A percentile compares a stretch with the other conserved stretches of the same genome.
Evolutionary conservation across 371 early-diverging fungal species (phyloP).

Genomic region (Apophysomyces elegans): DNA sequence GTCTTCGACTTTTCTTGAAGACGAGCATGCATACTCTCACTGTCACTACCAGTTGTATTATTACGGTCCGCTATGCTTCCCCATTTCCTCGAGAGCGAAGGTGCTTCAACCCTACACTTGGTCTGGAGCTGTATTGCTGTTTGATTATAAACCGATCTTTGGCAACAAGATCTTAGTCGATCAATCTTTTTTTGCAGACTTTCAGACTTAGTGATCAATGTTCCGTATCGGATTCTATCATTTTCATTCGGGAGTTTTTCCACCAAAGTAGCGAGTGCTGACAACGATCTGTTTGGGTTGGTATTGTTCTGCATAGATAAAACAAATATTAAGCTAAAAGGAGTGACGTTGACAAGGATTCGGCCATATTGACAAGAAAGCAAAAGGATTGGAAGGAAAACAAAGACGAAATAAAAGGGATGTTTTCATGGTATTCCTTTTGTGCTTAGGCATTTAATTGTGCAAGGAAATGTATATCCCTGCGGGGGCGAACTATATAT

Average conservation of each 20-base stretch:
- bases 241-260: neutral
- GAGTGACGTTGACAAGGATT: neutral
- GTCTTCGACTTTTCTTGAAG: neutral
- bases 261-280: neutral
- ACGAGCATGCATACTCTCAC: neutral
- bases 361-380: slow-evolving; percentile 11
- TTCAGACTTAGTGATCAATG: neutral
- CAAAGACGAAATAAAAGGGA: slow-evolving; percentile 79
- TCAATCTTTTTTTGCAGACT: neutral
- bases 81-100: neutral
- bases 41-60: neutral
- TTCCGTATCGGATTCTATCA: slow-evolving; percentile 1
- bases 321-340: neutral
- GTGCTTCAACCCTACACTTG: neutral
- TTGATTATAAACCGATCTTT: neutral
- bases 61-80: neutral
- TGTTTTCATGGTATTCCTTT: slow-evolving; percentile 22
- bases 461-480: neutral
- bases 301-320: neutral
- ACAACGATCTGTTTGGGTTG: neutral
- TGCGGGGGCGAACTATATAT: too few relatives aligned
- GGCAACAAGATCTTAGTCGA: neutral
- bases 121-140: neutral
- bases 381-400: slow-evolving; percentile 40
- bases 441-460: too few relatives aligned